Evolutionary conservation across 495 filamentous ascomycete species (phyloP), one percentile per base, ranked within the genome.

Genomic region (Annulohypoxylon moriforme): DNA sequence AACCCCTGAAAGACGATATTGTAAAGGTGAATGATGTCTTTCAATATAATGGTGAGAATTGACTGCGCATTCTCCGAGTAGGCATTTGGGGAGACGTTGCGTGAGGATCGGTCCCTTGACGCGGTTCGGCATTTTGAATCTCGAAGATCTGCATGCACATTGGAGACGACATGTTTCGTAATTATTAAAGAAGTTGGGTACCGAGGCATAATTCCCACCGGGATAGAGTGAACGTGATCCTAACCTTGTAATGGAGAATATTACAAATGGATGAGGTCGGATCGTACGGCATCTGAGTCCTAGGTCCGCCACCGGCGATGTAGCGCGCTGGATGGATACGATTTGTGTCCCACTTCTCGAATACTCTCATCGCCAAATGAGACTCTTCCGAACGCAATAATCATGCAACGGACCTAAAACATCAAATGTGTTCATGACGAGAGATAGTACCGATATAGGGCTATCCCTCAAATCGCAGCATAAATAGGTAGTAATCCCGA

Each of bases 11-110:
- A 44, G 29, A 58, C 49, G 50, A 44, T 22, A 59, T 22, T 9
- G 27, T 33, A 42, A 40, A 29, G 22, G 14, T 14, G 44, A 42
- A 50, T 44, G n/a, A 49, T 22, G 31, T 59, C 24, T 40, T 58
- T 66, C 46, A 56, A 56, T 60, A 60, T 59, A 64, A 49, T 34
- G 9, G 9, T 33, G 46, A 50, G 46, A 50, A 27, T 46, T 55
- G 31, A 59, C 16, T 34, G 50, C 13, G 60, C 31, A 29, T 14
- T 50, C 9, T 52, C 42, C 13, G 44, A 44, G 16, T 44, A 46
- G 56, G 62, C 56, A 66, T 29, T 53, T 18, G 47, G 7, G 3
- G 36, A n/a, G 13, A 22, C 60, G 14, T 40, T 40, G 13, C n/a
- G 7, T 20, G 47, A 38, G 16, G 50, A 46, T 31, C 50, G 40